Conservation (phyloP, 371 early-diverging fungal genomes). For the Zychaea mexicana region DNA sequence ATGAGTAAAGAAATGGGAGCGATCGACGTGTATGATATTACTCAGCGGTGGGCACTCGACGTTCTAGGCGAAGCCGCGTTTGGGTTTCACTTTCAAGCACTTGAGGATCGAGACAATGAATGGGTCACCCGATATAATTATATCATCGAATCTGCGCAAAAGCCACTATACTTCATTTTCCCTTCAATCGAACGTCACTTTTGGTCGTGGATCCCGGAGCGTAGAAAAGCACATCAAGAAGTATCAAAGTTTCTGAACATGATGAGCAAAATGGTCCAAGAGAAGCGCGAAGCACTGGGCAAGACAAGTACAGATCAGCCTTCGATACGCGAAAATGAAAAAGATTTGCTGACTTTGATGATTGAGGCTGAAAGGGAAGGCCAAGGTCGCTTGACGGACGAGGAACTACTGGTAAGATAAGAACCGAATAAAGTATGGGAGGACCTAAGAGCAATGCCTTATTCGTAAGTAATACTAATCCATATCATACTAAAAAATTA, state of each 20-base stretch:
- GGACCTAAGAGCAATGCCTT: too few species aligned
- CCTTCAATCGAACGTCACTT: constrained; percentile 5
- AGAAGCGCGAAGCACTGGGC: neutral
- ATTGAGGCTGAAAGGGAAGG: constrained; percentile 45
- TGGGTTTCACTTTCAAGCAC: constrained; percentile 26
- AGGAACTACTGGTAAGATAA: constrained; percentile 32
- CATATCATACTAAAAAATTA: too few species aligned
- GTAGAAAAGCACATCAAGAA: neutral
- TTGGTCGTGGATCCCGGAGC: neutral
- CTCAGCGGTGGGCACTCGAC: constrained; percentile 33
- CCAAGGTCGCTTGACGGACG: constrained; percentile 34
- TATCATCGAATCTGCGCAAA: constrained; percentile 9
- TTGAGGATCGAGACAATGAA: constrained; percentile 13
- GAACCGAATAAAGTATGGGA: too few species aligned
- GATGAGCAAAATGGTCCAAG: neutral
- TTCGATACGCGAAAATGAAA: constrained; percentile 44
- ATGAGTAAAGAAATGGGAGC: constrained; percentile 20
- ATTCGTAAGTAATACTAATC: too few species aligned
- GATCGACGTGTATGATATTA: constrained; percentile 3
- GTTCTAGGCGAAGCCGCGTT: constrained; percentile 34
- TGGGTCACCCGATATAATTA: constrained; percentile 21
- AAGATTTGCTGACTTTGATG: constrained; percentile 59
- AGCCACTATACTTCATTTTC: constrained; percentile 3
- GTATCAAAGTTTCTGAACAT: neutral
- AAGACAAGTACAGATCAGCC: constrained; percentile 6